Evolutionary conservation across 1,284 basidiomycete genomes (phyloP), one percentile per base, ranked within the genome.

Genomic region (Rhodofomes roseus): DNA sequence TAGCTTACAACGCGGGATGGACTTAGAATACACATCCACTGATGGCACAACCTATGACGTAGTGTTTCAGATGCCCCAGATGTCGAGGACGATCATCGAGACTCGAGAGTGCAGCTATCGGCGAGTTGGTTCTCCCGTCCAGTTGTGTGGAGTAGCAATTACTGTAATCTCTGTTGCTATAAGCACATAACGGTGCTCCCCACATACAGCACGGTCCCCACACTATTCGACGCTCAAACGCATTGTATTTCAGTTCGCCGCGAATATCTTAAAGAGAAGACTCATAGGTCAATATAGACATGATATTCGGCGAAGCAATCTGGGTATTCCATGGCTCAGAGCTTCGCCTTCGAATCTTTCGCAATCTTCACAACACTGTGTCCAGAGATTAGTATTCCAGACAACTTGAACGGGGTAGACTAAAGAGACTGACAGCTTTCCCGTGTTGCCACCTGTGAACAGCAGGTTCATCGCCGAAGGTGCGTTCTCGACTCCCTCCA

Each of bases 361-460:
- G 60, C 59, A 16, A 67, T 63, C 50, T 64, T 63, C n/a, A 67
- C 66, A 37, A 66, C 61, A 11, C 65, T 65, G 36, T 37, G 57
- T 52, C 7, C 9, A 18, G 20, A 27, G 25, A 27, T 37, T 18
- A 56, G 43, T n/a, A 29, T 34, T 31, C 20, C 11, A 34, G 37
- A 4, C 44, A 2, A n/a, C 14, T 48, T 2, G 18, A 25, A 31
- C 22, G 22, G 50, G 8, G 52, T 23, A 5, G 9, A 7, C 5
- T 8, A 44, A 12, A n/a, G 27, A 7, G 1, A 83, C 90, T 68
- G 67, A 90, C 86, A 93, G 74, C 76, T 96, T 95, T 36, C 93
- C 93, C 0, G 81, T 87, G 70, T 95, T 95, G 31, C 81, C 86
- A n/a, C 93, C 93, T 1, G 74, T 82, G 74, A 87, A 95, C 34